Percentiles rank a stretch among this genome's conserved stretches.
phyloP scores from a whole-genome alignment of 1,139 yeast species.

The Diutina pseudorugosa region DNA sequence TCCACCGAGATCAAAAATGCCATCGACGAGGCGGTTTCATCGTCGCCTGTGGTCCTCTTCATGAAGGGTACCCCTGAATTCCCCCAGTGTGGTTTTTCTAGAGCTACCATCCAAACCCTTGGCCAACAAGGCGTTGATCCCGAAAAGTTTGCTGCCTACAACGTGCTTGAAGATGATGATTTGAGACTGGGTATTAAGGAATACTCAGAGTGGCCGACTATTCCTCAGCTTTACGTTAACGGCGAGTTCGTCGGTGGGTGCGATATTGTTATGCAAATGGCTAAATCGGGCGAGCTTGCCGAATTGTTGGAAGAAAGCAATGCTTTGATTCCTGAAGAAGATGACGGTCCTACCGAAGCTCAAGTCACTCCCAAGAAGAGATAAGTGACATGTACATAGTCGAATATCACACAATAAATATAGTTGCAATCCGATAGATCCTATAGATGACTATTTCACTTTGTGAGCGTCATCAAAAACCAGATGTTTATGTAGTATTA shows the following conservation, averaged over 20 bases:
- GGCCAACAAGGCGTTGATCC: constrained; percentile 99
- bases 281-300: constrained; percentile 82
- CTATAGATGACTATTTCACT: too few species aligned
- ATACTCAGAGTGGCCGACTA: constrained; percentile 90
- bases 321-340: constrained; percentile 71
- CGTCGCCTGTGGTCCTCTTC: constrained; percentile 90
- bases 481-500: neutral
- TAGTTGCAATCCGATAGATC: too few species aligned
- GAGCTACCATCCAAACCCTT: constrained; percentile 84
- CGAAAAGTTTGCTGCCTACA: constrained; percentile 88
- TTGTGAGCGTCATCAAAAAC: neutral
- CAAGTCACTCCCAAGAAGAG: neutral
- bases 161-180: constrained; percentile 89
- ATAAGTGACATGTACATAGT: neutral
- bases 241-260: constrained; percentile 95
- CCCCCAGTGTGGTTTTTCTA: constrained; percentile 96
- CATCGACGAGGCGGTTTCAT: constrained; percentile 68
- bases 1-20: constrained; percentile 75
- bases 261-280: constrained; percentile 88
- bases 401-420: neutral
- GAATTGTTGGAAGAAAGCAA: constrained; percentile 70
- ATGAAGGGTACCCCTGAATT: constrained; percentile 97
- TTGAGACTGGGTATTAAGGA: constrained; percentile 80
- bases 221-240: constrained; percentile 60
- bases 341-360: constrained; percentile 13